A percentile compares a stretch with the other conserved stretches of the same genome.
phyloP scores from a whole-genome alignment of 805 yeast genomes.

The Pichia membranifaciens region DNA sequence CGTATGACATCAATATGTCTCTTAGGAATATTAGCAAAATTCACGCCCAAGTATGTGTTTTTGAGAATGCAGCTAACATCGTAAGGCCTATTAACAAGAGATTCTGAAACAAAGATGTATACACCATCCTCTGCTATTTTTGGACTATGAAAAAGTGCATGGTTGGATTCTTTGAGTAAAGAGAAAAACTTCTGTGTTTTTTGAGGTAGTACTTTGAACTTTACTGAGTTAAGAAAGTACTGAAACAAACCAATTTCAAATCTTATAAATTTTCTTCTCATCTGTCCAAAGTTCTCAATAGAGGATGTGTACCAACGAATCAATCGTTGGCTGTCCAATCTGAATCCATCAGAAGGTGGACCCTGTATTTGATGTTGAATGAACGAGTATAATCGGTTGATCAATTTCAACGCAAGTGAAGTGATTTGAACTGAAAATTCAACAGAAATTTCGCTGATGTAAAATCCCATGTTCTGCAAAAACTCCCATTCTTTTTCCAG shows the following conservation, averaged over 20 bases:
- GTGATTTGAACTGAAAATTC: constrained; percentile 46
- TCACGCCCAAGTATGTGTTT: constrained; percentile 48
- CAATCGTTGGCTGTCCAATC: constrained; percentile 35
- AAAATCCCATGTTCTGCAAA: constrained; percentile 69
- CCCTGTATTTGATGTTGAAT: constrained; percentile 66
- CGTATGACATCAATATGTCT: constrained; percentile 29
- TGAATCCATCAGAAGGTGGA: constrained; percentile 39
- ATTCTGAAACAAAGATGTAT: constrained; percentile 72
- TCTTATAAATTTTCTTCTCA: constrained; percentile 77
- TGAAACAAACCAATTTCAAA: constrained; percentile 63
- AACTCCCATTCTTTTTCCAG: constrained; percentile 77
- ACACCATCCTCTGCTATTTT: constrained; percentile 67
- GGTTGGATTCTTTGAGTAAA: constrained; percentile 57
- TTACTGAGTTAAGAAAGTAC: constrained; percentile 68
- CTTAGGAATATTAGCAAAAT: constrained; percentile 32
- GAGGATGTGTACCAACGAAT: constrained; percentile 64
- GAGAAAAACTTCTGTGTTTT: constrained; percentile 48
- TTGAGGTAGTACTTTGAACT: constrained; percentile 49
- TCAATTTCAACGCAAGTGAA: constrained; percentile 54
- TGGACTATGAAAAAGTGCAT: constrained; percentile 66
- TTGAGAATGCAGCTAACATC: constrained; percentile 41
- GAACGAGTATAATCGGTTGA: constrained; percentile 63
- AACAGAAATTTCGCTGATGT: constrained; percentile 73
- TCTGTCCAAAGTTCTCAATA: constrained; percentile 64
- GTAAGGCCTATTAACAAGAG: constrained; percentile 37